Conservation (phyloP, 2,329 filamentous ascomycete species). For the Chrysoporthe austroafricana region DNA sequence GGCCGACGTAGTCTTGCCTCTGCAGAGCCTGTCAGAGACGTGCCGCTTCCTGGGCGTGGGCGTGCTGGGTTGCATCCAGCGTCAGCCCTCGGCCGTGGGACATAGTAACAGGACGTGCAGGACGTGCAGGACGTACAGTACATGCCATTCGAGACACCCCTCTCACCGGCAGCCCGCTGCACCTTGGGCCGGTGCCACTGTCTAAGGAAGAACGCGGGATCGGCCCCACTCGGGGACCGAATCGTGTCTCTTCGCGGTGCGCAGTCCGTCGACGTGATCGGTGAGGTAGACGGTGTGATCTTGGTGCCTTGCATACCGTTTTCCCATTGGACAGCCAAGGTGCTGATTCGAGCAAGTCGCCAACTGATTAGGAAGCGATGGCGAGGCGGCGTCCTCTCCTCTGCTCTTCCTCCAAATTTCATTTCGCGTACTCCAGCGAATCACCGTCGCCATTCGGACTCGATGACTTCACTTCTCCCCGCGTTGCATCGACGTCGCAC, state of each 20-base stretch:
- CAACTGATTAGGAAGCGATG: background rate
- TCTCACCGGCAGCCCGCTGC: background rate
- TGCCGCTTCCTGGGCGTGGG: background rate
- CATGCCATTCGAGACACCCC: background rate
- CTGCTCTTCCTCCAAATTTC: background rate
- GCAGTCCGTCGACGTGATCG: background rate
- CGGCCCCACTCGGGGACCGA: slow-evolving; percentile 16
- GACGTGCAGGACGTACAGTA: background rate
- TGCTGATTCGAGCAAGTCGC: background rate
- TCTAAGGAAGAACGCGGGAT: background rate
- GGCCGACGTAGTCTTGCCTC: background rate
- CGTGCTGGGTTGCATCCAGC: no score
- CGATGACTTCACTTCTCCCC: background rate
- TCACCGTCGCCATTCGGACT: background rate
- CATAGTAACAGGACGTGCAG: no score
- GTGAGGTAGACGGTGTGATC: background rate
- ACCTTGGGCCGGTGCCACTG: background rate
- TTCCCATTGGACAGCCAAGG: background rate
- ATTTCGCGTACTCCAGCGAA: slow-evolving; percentile 6
- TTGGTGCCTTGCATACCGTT: background rate
- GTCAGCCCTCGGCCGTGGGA: no score
- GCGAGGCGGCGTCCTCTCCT: background rate
- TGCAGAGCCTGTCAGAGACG: background rate
- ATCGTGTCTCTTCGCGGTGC: background rate
- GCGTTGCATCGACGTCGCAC: background rate